Percentiles rank a stretch among this genome's conserved stretches.
phyloP scores from a whole-genome alignment of 1,284 basidiomycete species.

The Microbotryum scabiosae region DNA sequence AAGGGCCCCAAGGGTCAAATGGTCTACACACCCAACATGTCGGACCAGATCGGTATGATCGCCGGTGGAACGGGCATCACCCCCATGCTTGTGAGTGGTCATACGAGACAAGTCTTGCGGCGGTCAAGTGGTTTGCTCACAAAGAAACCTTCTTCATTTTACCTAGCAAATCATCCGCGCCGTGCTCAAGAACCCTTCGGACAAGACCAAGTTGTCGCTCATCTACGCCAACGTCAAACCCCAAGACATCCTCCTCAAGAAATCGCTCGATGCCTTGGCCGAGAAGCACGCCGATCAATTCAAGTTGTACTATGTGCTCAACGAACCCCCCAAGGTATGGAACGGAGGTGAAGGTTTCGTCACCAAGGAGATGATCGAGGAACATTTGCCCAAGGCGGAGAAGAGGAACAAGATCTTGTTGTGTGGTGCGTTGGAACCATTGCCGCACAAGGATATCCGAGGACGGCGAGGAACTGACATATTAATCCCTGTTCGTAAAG shows the following conservation, averaged over 20 bases:
- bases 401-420: conserved; percentile 41
- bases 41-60: conserved; percentile 82
- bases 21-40: conserved; percentile 49
- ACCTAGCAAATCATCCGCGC: conserved; percentile 76
- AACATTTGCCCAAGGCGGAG: conserved; percentile 39
- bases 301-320: conserved; percentile 81
- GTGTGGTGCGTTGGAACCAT: conserved; percentile 41
- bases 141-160: neutral
- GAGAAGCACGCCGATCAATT: conserved; percentile 61
- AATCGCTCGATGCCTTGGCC: conserved; percentile 74
- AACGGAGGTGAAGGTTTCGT: conserved; percentile 84
- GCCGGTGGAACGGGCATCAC: conserved; percentile 91
- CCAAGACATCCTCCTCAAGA: conserved; percentile 56
- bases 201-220: conserved; percentile 79
- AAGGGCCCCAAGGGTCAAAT: conserved; percentile 93
- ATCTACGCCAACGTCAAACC: conserved; percentile 86
- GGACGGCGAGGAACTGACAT: too few relatives aligned
- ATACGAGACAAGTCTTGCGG: too few relatives aligned
- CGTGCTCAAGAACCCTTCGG: conserved; percentile 71
- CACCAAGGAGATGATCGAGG: conserved; percentile 82
- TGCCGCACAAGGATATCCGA: too few relatives aligned
- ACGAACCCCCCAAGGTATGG: conserved; percentile 83
- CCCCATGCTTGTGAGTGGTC: conserved; percentile 61
- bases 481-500: too few relatives aligned
- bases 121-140: neutral